Evolutionary conservation across 2,329 filamentous ascomycete genomes (phyloP), one percentile per base, ranked within the genome.

Genomic region (Mariannaea elegans): DNA sequence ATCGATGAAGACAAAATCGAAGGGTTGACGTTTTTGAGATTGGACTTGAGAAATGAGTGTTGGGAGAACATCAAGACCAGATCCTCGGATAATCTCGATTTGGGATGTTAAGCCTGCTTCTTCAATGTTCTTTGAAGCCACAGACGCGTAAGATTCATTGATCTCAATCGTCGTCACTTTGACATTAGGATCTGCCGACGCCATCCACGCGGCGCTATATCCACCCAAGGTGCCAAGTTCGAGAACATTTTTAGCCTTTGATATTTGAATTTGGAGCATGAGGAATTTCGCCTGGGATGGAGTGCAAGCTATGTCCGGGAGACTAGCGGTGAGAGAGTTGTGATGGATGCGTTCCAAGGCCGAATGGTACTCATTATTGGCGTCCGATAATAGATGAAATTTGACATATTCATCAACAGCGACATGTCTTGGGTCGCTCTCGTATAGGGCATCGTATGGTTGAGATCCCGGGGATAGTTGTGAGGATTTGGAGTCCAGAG

Each of bases 201-300:
- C 48, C 48, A 52, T 52, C 48, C 48, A 52, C 9, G n/a, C 48
- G 3, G 48, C 48, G 7, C 48, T 52, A 38, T 52, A 52, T n/a
- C 48, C 48, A 16, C 48, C 36, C 18, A 52, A 9, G 2, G 48
- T 52, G 36, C 48, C 48, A 2, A 52, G 7, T 42, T 52, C 36
- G 18, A 44, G 48, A 16, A 52, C 14, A 32, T 52, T 52, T 18
- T 21, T 52, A 5, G 48, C 48, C 1, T 27, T 16, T 23, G 21
- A 42, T 6, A 52, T 41, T 34, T 34, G 36, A 7, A 42, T 27
- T 13, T 52, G 48, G 19, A 41, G 48, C 48, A 32, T 44, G 5
- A 52, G 19, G 12, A 52, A 42, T 16, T 52, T 52, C 6, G 48
- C 48, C 4, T 52, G 48, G 3, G 38, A 6, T 14, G 48, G 36